These are phyloP conservation scores for Ogataea ganodermae DNA, from an alignment of 805 yeast species.

Conservation along the genomic window DNA sequence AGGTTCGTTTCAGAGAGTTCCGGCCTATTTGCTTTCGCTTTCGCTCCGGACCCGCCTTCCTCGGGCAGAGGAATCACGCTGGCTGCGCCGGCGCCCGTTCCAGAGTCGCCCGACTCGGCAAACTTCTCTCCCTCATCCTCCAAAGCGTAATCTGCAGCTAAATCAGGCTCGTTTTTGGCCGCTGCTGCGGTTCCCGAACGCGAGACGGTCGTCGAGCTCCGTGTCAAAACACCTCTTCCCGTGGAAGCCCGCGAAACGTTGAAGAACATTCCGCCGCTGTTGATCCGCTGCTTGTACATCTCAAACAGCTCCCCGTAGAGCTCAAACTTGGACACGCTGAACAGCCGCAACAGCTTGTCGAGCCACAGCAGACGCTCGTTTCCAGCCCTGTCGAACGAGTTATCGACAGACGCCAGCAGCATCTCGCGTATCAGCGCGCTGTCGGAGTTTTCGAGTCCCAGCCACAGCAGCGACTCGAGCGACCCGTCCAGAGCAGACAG, in stretches of 20 bases:
- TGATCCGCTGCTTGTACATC: slow-evolving; percentile 31
- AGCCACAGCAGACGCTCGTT: slow-evolving; percentile 32
- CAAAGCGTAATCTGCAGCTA: slow-evolving; percentile 17
- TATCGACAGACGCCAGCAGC: slow-evolving; percentile 26
- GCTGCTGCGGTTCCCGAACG: slow-evolving; percentile 9
- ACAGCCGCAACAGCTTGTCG: slow-evolving; percentile 29
- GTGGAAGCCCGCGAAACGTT: slow-evolving; percentile 8
- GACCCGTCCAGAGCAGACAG: slow-evolving; percentile 16
- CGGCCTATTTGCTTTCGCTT: slow-evolving; percentile 2
- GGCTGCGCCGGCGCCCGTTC: slow-evolving; percentile 11
- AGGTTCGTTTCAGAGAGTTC: slow-evolving; percentile 10
- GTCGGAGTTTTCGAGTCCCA: slow-evolving; percentile 33
- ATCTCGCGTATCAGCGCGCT: slow-evolving; percentile 23
- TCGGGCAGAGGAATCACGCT: not conserved
- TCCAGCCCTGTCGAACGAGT: slow-evolving; percentile 12
- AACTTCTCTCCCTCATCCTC: slow-evolving; percentile 28
- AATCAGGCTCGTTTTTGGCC: slow-evolving; percentile 9
- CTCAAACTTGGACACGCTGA: slow-evolving; percentile 28
- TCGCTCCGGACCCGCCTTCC: not conserved
- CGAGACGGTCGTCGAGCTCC: slow-evolving; percentile 2
- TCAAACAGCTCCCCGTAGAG: slow-evolving; percentile 27
- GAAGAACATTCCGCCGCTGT: slow-evolving; percentile 35
- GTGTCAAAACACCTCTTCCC: not conserved
- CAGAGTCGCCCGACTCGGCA: slow-evolving; percentile 18
- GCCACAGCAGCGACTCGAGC: slow-evolving; percentile 33